Evolutionary conservation across 2,329 filamentous ascomycete species (phyloP), one percentile per base, ranked within the genome.

Genomic region (Blumeria hordei): DNA sequence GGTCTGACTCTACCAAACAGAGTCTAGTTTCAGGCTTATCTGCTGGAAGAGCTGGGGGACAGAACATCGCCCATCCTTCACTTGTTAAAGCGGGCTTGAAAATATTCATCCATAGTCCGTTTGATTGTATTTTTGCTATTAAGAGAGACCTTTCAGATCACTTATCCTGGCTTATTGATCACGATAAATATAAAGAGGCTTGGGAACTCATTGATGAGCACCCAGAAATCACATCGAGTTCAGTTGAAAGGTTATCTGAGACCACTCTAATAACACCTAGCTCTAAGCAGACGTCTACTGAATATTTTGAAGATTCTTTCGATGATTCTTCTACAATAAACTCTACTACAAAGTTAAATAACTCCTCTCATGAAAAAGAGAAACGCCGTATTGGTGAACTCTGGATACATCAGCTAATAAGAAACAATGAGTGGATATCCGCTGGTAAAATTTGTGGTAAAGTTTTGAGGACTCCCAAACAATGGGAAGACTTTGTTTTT

Each of bases 401-500:
- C 5, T 98, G 92, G 92, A 74, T 98, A 36, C 81, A 88, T 58
- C 85, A 94, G 62, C 74, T 96, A 36, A 77, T 94, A 36, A 77
- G 81, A 37, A 73, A 77, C 0, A 74, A 78, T 8, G 74, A 90
- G 58, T 98, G 92, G 92, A 65, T 66, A 8, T 72, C 76, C 56
- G 92, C 92, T 6, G 90, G 87, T 0, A 74, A 83, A 62, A 74
- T 93, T 3, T 90, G 88, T 57, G 85, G 83, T 12, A 87, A 82
- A 63, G 88, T 95, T 0, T 72, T 98, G 0, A 80, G 80, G 45
- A 86, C 82, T 0, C 79, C 87, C 0, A 74, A 83, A 51, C 74
- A 83, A 61, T 98, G 92, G 92, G 88, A 96, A 69, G 86, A 93
- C 62, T 96, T 90, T 88, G 83, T 93, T 5, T 93, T 85, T 78